Percentiles rank a stretch among this genome's conserved stretches.
Conservation (phyloP, 106 monocot species). For the Amphibolis antarctica region DNA sequence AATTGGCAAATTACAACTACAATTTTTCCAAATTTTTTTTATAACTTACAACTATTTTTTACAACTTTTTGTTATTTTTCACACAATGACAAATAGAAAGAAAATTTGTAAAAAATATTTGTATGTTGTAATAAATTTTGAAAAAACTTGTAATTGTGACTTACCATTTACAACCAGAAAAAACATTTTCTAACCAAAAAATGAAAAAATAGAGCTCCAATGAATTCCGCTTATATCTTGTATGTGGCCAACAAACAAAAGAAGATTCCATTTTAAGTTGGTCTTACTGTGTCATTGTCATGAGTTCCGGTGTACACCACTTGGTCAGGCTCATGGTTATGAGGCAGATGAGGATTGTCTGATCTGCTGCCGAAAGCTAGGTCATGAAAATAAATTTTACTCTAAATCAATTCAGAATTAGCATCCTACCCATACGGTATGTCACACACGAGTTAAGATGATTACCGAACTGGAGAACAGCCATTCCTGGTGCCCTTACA, state of each 20-base stretch:
- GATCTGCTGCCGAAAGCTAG: constrained; percentile 68
- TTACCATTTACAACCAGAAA: no score
- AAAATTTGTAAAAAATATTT: no score
- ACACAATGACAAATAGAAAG: no score
- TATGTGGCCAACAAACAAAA: not conserved
- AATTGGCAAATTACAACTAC: no score
- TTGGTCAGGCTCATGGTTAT: constrained; percentile 88
- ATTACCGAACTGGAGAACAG: constrained; percentile 97
- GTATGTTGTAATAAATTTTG: no score
- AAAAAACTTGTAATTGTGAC: no score
- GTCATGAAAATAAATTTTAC: not conserved
- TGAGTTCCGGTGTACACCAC: constrained; percentile 98
- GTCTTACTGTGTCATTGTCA: constrained; percentile 91
- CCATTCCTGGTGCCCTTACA: constrained; percentile 95
- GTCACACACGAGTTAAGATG: not conserved
- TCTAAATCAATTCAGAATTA: not conserved
- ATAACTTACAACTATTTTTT: no score
- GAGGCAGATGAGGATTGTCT: constrained; percentile 85
- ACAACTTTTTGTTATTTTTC: no score
- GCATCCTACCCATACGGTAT: not conserved
- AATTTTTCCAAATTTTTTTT: no score
- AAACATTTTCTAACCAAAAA: no score
- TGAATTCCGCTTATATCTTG: not conserved
- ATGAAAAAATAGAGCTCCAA: no score
- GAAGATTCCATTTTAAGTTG: not conserved